These are phyloP conservation scores for Cyberlindnera euphorbiae DNA, from an alignment of 805 yeast genomes.

Conservation along the genomic window DNA sequence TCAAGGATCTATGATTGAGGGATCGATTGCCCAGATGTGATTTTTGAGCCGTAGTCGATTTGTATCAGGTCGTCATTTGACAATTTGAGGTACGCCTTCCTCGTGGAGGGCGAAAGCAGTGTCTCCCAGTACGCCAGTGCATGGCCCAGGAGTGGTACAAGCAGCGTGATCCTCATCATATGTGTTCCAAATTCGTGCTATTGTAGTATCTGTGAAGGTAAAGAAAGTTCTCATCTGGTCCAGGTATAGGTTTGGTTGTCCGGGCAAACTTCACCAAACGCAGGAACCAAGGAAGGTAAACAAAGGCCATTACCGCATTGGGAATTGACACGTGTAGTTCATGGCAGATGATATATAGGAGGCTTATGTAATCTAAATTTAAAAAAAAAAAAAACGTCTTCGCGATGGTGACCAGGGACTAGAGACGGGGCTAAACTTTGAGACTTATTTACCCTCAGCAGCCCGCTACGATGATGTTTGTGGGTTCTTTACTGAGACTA, in stretches of 20 bases:
- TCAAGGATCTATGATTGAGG: constrained; percentile 2
- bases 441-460: too few relatives aligned
- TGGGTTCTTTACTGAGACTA: too few relatives aligned
- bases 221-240: too few relatives aligned
- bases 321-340: constrained; percentile 1
- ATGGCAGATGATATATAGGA: not conserved
- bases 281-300: constrained; percentile 11
- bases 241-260: too few relatives aligned
- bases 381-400: too few relatives aligned
- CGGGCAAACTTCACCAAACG: too few relatives aligned
- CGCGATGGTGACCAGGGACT: too few relatives aligned
- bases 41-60: constrained; percentile 8
- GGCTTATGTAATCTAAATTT: too few relatives aligned
- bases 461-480: too few relatives aligned
- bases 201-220: too few relatives aligned
- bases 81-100: constrained; percentile 19
- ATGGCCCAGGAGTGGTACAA: not conserved
- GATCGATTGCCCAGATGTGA: constrained; percentile 5
- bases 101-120: constrained; percentile 14
- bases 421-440: too few relatives aligned
- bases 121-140: constrained; percentile 17
- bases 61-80: constrained; percentile 18
- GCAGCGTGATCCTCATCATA: not conserved
- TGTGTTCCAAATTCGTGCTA: too few relatives aligned
- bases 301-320: constrained; percentile 13